These are phyloP conservation scores for Phlebopus sp. DNA, from an alignment of 1,284 basidiomycete genomes.

Conservation along the genomic window DNA sequence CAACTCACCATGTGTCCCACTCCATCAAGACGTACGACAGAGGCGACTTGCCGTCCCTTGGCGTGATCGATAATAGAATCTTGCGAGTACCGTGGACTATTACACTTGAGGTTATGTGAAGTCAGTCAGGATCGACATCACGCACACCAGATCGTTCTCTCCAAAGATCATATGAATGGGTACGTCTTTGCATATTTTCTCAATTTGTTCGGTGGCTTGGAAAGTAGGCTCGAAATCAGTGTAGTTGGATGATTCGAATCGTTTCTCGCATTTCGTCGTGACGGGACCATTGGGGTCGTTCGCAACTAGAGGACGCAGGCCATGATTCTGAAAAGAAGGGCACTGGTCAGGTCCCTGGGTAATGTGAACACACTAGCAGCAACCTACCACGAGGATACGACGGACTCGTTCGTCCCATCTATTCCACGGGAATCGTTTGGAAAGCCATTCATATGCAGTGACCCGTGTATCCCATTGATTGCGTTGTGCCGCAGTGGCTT, in stretches of 20 bases:
- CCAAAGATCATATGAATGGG: conserved; percentile 9
- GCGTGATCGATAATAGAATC: background rate
- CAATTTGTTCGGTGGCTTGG: conserved; percentile 7
- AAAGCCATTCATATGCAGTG: conserved; percentile 4
- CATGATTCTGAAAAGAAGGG: background rate
- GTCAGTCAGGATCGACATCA: background rate
- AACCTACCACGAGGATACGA: conserved; percentile 1
- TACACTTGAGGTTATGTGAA: background rate
- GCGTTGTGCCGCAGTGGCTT: background rate
- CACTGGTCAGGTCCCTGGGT: background rate
- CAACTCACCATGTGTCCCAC: background rate
- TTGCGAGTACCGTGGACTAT: background rate
- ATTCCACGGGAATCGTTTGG: conserved; percentile 5
- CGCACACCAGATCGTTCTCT: conserved; percentile 10
- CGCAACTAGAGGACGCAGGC: background rate
- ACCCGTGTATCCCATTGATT: conserved; percentile 3
- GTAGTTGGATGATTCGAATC: conserved; percentile 5
- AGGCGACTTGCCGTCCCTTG: background rate
- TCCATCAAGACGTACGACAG: background rate
- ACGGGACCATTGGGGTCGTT: background rate
- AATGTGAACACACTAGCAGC: background rate
- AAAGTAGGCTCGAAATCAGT: conserved; percentile 4
- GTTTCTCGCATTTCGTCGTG: conserved; percentile 8
- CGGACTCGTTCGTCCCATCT: conserved; percentile 7
- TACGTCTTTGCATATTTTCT: conserved; percentile 2